phyloP scores from a whole-genome alignment of 495 filamentous ascomycete genomes.

The Talaromyces stipitatus region DNA sequence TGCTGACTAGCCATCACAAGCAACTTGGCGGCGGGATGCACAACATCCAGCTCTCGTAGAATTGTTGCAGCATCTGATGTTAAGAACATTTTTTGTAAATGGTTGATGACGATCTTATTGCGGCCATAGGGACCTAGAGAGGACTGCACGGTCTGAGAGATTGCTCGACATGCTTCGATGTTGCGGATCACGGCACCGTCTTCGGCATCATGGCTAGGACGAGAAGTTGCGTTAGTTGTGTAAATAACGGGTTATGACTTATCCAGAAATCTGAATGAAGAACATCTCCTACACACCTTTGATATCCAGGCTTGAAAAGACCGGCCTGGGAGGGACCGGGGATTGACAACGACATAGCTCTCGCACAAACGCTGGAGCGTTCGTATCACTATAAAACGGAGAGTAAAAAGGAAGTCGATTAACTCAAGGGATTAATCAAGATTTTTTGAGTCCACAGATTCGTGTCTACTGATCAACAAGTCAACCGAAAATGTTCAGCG shows the following conservation, averaged over 20 bases:
- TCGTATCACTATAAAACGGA: neutral
- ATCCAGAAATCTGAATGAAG: too few relatives aligned
- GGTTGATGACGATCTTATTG: conserved; percentile 99
- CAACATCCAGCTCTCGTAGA: conserved; percentile 92
- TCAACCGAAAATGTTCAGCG: neutral
- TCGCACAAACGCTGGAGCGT: conserved; percentile 1
- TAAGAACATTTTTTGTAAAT: conserved; percentile 98
- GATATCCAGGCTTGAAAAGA: conserved; percentile 95
- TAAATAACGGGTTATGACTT: too few relatives aligned
- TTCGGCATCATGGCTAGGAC: conserved; percentile 83
- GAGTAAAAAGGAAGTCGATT: neutral
- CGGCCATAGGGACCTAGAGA: conserved; percentile 95
- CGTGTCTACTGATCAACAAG: neutral
- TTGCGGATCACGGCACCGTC: conserved; percentile 98
- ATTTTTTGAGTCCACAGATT: neutral
- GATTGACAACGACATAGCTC: conserved; percentile 87
- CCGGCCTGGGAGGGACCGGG: conserved; percentile 85
- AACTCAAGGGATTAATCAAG: neutral
- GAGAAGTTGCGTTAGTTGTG: neutral
- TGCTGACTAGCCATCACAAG: conserved; percentile 99
- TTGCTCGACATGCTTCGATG: conserved; percentile 96
- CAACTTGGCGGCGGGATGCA: conserved; percentile 95
- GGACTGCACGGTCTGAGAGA: conserved; percentile 91
- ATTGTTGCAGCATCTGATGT: conserved; percentile 98
- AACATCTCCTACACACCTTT: conserved; percentile 58